Percentiles rank a stretch among this genome's conserved stretches.
These are phyloP conservation scores for Kwoniella sp. DNA, from an alignment of 768 basidiomycete genomes.

Conservation along the genomic window DNA sequence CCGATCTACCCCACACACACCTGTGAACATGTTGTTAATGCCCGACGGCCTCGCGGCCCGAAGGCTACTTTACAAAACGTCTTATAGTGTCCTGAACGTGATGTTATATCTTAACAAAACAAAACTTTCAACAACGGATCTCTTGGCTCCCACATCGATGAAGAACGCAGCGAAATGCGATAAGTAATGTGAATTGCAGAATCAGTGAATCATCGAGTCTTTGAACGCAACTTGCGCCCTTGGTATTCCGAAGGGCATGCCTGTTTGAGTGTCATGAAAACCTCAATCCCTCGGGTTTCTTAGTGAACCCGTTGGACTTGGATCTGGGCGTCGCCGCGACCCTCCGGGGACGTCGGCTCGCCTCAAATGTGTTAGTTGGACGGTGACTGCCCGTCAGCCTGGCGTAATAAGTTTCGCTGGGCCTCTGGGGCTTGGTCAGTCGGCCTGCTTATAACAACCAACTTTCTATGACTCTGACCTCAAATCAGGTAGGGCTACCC, in stretches of 20 bases:
- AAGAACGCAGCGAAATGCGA: slow-evolving; percentile 79
- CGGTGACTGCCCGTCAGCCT: slow-evolving; percentile 28
- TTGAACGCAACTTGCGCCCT: slow-evolving; percentile 75
- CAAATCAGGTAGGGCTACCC: slow-evolving; percentile 81
- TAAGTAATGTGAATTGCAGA: slow-evolving; percentile 82
- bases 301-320: slow-evolving; percentile 23
- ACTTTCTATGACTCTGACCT: slow-evolving; percentile 60
- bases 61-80: slow-evolving; percentile 32
- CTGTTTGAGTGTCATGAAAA: slow-evolving; percentile 67
- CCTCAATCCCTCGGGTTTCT: slow-evolving; percentile 41
- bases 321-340: slow-evolving; percentile 51
- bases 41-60: slow-evolving; percentile 13
- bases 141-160: slow-evolving; percentile 78
- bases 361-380: slow-evolving; percentile 32
- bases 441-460: slow-evolving; percentile 61
- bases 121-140: slow-evolving; percentile 68
- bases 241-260: slow-evolving; percentile 69
- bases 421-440: slow-evolving; percentile 29
- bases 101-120: slow-evolving; percentile 46
- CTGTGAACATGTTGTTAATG: slow-evolving; percentile 58
- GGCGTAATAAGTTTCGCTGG: slow-evolving; percentile 62
- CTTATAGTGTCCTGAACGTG: slow-evolving; percentile 42
- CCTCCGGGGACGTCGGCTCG: slow-evolving; percentile 11
- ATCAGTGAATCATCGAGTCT: slow-evolving; percentile 53
- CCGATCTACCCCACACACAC: slow-evolving; percentile 57